Conservation (phyloP, 2,329 filamentous ascomycete genomes). For the Trichothecium sympodiale region DNA sequence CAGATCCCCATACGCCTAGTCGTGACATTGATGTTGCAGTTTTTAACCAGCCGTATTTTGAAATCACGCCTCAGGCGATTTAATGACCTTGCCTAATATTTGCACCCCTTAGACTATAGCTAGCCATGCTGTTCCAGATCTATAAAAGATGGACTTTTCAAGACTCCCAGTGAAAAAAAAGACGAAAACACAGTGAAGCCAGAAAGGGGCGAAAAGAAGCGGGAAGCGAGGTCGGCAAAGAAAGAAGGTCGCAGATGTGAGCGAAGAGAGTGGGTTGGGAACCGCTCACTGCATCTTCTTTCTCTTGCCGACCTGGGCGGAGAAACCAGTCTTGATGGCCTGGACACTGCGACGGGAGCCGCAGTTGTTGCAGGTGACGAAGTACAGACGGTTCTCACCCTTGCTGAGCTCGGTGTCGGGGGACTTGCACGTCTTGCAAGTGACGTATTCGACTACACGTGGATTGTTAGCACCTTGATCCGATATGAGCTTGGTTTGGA, state of each 20-base stretch:
- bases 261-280: neutral
- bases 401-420: constrained; percentile 95
- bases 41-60: too few relatives aligned
- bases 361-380: constrained; percentile 87
- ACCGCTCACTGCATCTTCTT: constrained; percentile 73
- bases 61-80: too few relatives aligned
- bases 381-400: constrained; percentile 97
- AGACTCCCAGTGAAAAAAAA: too few relatives aligned
- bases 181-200: too few relatives aligned
- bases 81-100: too few relatives aligned
- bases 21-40: too few relatives aligned
- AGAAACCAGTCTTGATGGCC: constrained; percentile 99
- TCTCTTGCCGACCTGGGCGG: constrained; percentile 97
- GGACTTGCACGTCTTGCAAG: constrained; percentile 95
- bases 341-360: constrained; percentile 79
- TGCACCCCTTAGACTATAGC: too few relatives aligned
- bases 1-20: too few relatives aligned
- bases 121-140: too few relatives aligned
- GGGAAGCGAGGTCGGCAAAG: neutral
- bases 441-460: constrained; percentile 77
- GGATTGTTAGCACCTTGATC: constrained; percentile 16
- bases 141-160: too few relatives aligned
- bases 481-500: too few relatives aligned
- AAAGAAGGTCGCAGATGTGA: neutral
- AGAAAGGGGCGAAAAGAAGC: too few relatives aligned